Base-by-base conservation (phyloP, 1,284 basidiomycete genomes). In the Sporisorium iseilematis-ciliati region DNA sequence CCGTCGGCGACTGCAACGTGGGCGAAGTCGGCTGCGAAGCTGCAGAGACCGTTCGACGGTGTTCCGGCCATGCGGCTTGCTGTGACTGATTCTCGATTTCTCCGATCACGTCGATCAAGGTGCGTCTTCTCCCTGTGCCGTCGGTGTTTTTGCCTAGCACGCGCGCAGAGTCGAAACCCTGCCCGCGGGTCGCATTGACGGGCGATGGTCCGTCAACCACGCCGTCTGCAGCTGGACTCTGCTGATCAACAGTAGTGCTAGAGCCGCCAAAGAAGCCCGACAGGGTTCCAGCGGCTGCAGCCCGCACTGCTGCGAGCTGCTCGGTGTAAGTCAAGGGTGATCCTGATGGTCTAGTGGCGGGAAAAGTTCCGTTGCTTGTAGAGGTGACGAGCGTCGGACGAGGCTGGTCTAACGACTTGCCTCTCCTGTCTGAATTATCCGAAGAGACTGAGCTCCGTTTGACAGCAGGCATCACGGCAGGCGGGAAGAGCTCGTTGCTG, bases 31-130 rank as follows among this genome's bases (percentile, higher is more conserved):
- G 18, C 21, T 59, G 59, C 1, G 59, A 59, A 21, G 71, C 58
- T 1, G 65, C 71, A 20, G 71, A 74, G 4, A 52, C 11, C 1
- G 71, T 62, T 7, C 71, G 61, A 14, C 62, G 65, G 38, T 65
- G 71, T 4, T 73, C 65, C 4, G 41, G 1, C 60, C 49, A 61
- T 2, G 53, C 29, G n/a, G 56, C 21, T 31, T 43, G 51, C n/a
- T 42, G 53, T 26, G 62, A 50, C 38, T 60, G 58, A 7, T 50
- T 58, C 48, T 76, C 69, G 29, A 72, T 56, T 43, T 76, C 61
- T 52, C 69, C 74, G 21, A 72, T 71, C 58, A 76, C 65, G 16
- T 76, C 74, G 31, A 76, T 68, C 25, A 76, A 38, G 1, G 74
- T 76, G 16, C 65, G 58, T 35, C 65, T 31, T 20, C 61, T 42